Conservation (phyloP, 805 yeast genomes). For the Barnettozyma vustinii region DNA sequence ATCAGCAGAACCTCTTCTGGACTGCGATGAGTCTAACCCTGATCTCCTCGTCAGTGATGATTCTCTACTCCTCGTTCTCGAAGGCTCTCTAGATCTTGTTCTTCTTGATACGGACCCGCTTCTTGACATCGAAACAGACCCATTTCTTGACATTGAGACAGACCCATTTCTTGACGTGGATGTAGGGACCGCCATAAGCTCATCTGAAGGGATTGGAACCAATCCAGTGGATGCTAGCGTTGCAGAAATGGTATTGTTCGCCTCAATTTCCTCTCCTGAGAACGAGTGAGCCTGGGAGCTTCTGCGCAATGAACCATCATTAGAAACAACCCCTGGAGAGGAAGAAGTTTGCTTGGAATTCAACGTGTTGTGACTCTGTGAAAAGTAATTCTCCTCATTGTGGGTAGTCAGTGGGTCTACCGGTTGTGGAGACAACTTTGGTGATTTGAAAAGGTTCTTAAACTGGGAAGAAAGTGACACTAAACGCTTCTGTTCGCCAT, state of each 20-base stretch:
- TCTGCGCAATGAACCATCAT: not conserved
- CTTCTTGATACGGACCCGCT: not conserved
- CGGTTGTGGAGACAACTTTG: not conserved
- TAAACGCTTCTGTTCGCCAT: not conserved
- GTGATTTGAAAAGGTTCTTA: slow-evolving; percentile 1
- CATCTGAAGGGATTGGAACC: not conserved
- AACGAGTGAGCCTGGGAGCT: not conserved
- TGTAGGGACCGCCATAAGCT: not conserved
- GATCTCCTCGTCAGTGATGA: slow-evolving; percentile 5
- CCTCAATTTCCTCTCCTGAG: not conserved
- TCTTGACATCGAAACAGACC: not conserved
- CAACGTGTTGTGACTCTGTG: not conserved
- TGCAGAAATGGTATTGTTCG: not conserved
- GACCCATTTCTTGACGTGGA: slow-evolving; percentile 6
- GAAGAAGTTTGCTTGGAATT: not conserved
- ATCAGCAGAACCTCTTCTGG: slow-evolving; percentile 5
- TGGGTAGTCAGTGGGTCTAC: not conserved
- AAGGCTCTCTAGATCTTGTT: not conserved
- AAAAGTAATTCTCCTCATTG: not conserved
- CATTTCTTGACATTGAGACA: slow-evolving; percentile 1
- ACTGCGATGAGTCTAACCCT: not conserved
- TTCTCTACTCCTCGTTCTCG: slow-evolving; percentile 7
- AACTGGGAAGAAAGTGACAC: not conserved
- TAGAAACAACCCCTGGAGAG: not conserved
- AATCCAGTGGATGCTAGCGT: slow-evolving; percentile 2